Evolutionary conservation across 2,329 filamentous ascomycete species (phyloP).

Genomic region (Thelonectria blattea): DNA sequence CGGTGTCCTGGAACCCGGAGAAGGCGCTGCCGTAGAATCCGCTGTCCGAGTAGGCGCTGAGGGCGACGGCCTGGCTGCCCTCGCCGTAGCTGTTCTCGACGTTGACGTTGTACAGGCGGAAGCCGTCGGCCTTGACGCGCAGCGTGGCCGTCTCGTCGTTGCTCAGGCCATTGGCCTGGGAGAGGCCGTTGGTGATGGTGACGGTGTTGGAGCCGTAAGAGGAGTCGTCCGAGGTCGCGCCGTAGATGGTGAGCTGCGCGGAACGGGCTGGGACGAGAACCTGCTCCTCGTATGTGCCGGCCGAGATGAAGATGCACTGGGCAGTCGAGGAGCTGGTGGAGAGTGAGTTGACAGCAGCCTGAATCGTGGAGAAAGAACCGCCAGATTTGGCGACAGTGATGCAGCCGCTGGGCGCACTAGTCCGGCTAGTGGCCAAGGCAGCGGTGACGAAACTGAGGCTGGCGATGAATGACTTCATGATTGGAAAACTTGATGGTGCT

Average conservation of each 20-base stretch:
- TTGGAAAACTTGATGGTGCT: background rate
- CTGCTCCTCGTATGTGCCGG: conserved; percentile 61
- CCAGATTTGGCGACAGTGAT: conserved; percentile 52
- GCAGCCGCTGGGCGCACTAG: conserved; percentile 52
- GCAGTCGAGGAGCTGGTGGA: conserved; percentile 53
- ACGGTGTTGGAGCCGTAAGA: conserved; percentile 62
- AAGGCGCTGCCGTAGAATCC: conserved; percentile 56
- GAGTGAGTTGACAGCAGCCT: conserved; percentile 63
- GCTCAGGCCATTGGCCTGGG: conserved; percentile 53
- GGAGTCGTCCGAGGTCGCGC: conserved; percentile 58
- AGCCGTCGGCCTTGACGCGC: conserved; percentile 49
- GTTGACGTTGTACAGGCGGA: conserved; percentile 69
- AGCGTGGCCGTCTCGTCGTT: conserved; percentile 61
- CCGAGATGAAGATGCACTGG: conserved; percentile 69
- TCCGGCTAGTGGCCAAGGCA: conserved; percentile 38
- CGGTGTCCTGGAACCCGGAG: conserved; percentile 57
- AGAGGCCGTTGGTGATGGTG: conserved; percentile 51
- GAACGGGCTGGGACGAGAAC: conserved; percentile 58
- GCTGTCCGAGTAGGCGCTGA: conserved; percentile 51
- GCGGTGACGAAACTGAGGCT: conserved; percentile 5
- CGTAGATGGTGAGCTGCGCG: conserved; percentile 61
- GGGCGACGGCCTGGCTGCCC: conserved; percentile 54
- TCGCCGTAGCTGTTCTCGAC: conserved; percentile 54
- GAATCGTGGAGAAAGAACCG: conserved; percentile 47
- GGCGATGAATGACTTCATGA: conserved; percentile 17